Conservation (phyloP, 208 protist species). For the Crithidia sp. region DNA sequence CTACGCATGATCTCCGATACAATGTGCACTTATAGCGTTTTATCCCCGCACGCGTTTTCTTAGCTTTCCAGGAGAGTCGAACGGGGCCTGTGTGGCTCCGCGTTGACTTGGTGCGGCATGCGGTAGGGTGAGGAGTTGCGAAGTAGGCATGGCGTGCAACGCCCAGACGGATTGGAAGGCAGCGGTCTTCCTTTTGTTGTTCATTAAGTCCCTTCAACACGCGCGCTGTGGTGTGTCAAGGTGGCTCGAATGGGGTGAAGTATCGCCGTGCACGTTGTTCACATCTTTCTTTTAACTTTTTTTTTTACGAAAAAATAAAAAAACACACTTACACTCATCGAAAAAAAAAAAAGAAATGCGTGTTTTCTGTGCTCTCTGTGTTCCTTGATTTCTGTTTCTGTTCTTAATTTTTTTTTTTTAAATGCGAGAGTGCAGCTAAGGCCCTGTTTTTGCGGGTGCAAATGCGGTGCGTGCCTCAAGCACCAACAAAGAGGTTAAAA, state of each 20-base stretch:
- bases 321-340: conserved; percentile 2
- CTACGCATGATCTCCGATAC: conserved; percentile 89
- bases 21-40: conserved; percentile 93
- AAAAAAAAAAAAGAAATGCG: neutral
- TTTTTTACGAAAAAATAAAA: neutral
- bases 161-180: neutral
- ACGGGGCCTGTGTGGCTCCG: too few species aligned
- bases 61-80: neutral
- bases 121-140: too few species aligned
- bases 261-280: conserved; percentile 25
- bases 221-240: conserved; percentile 7
- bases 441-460: too few species aligned
- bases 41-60: conserved; percentile 39
- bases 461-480: too few species aligned
- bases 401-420: neutral
- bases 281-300: conserved; percentile 21
- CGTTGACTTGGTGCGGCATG: too few species aligned
- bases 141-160: neutral
- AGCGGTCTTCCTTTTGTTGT: neutral
- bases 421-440: neutral
- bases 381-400: too few species aligned
- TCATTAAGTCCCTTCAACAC: neutral
- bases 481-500: too few species aligned
- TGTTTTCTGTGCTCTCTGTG: too few species aligned
- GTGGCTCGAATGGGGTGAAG: neutral